Evolutionary conservation across 768 basidiomycete genomes (phyloP).

Genomic region (Omphalotus guepiniiformis): DNA sequence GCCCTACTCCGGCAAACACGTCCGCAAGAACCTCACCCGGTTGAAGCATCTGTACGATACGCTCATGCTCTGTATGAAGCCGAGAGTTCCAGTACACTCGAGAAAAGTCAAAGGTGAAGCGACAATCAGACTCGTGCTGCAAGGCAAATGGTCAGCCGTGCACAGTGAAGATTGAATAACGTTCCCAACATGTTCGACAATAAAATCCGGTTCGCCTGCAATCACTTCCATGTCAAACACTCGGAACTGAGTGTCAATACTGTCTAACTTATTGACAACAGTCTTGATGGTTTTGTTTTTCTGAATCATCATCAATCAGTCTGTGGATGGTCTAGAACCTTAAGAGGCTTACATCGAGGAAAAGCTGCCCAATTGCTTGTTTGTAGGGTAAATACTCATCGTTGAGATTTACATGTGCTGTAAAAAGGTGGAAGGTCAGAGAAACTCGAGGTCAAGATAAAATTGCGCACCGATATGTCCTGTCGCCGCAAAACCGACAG

Average conservation of each 20-base stretch:
- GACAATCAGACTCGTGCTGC: conserved; percentile 81
- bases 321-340: too few species aligned
- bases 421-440: background rate
- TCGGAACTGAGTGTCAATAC: conserved; percentile 80
- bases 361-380: conserved; percentile 84
- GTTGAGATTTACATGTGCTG: conserved; percentile 90
- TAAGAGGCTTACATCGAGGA: conserved; percentile 69
- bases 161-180: background rate
- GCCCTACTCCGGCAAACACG: conserved; percentile 96
- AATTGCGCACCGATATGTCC: conserved; percentile 79
- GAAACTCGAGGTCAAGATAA: conserved; percentile 1
- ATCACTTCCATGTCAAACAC: conserved; percentile 97
- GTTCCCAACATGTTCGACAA: conserved; percentile 79
- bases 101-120: conserved; percentile 91
- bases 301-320: conserved; percentile 38
- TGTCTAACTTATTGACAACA: conserved; percentile 92
- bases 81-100: conserved; percentile 99
- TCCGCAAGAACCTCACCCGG: conserved; percentile 83
- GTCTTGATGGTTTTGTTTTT: conserved; percentile 84
- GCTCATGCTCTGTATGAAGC: conserved; percentile 85
- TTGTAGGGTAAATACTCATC: conserved; percentile 91
- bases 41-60: conserved; percentile 71
- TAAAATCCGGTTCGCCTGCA: conserved; percentile 82
- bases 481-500: conserved; percentile 80
- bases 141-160: background rate